A percentile compares a stretch with the other conserved stretches of the same genome.
Conservation (phyloP, 805 yeast genomes). For the Hanseniaspora vineae region DNA sequence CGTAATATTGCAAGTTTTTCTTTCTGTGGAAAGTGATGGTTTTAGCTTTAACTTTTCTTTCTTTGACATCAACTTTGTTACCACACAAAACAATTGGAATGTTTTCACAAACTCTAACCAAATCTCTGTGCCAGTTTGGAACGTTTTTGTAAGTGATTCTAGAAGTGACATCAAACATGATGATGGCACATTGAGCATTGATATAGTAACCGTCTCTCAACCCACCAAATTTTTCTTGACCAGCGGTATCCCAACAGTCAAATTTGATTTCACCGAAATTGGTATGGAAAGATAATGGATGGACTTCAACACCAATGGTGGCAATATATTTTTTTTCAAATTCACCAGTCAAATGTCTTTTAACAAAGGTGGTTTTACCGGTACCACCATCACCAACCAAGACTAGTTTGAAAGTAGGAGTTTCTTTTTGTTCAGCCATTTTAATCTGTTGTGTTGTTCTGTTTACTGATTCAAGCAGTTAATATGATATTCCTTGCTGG, state of each 20-base stretch:
- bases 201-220: conserved; percentile 99
- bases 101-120: conserved; percentile 99
- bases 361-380: conserved; percentile 99
- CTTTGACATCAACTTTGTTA: conserved; percentile 99
- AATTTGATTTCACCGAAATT: conserved; percentile 97
- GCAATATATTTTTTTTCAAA: conserved; percentile 98
- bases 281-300: conserved; percentile 95
- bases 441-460: not conserved
- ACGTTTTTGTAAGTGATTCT: conserved; percentile 99
- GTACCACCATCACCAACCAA: conserved; percentile 99
- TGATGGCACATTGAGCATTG: conserved; percentile 99
- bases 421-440: conserved; percentile 26
- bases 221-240: conserved; percentile 99
- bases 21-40: conserved; percentile 99
- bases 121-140: conserved; percentile 99
- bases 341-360: conserved; percentile 99
- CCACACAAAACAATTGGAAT: conserved; percentile 98
- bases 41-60: conserved; percentile 99
- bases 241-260: conserved; percentile 99
- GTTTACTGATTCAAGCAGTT: not conserved
- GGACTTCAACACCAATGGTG: conserved; percentile 98
- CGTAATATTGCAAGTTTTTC: conserved; percentile 99
- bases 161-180: conserved; percentile 98
- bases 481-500: too few relatives aligned
- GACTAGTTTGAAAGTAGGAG: conserved; percentile 96